Evolutionary conservation across 2,329 filamentous ascomycete species (phyloP), one percentile per base, ranked within the genome.

Genomic region (Trichoderma arundinaceum): DNA sequence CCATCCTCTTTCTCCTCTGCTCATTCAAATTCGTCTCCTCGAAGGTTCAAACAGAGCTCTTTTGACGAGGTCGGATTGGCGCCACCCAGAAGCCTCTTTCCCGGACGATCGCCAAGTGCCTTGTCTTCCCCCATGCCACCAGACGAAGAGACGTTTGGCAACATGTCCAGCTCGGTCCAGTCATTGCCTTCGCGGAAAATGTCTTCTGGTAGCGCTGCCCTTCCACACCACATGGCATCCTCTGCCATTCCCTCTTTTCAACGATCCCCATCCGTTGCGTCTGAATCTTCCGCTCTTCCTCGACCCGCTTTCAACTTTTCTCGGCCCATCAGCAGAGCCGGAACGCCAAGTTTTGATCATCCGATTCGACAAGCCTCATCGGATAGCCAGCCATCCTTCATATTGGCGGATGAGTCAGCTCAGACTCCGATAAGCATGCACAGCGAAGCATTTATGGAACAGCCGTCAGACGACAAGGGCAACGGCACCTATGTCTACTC

Each of bases 301-400:
- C 86, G 90, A 15, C 91, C 92, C 0, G 88, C 91, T 0, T 94
- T 96, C 79, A 98, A 99, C 78, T 98, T 98, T 76, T 98, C 95
- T 0, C 86, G 95, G 49, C 95, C 95, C 0, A 79, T 96, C 67
- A 97, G 94, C 76, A 85, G 90, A 74, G 86, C 88, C 67, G 88
- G 87, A 68, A 88, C 85, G 12, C 86, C 86, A 15, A 79, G 73
- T 51, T 79, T 84, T 70, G 86, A 90, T n/a, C 76, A 79, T 49
- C 87, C 88, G 54, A 82, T 83, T 9, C 82, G 88, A 41, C 87
- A 90, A 73, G 81, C 86, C 7, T 90, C 88, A 19, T 87, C 84
- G 5, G 89, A 91, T 71, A 90, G 88, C 72, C 88, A 90, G 67
- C 84, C 85, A 0, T 89, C 87, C 4, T 85, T 90, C 64, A 77